These are phyloP conservation scores for Xanthoconium stramineum DNA, from an alignment of 768 basidiomycete species.

Conservation along the genomic window DNA sequence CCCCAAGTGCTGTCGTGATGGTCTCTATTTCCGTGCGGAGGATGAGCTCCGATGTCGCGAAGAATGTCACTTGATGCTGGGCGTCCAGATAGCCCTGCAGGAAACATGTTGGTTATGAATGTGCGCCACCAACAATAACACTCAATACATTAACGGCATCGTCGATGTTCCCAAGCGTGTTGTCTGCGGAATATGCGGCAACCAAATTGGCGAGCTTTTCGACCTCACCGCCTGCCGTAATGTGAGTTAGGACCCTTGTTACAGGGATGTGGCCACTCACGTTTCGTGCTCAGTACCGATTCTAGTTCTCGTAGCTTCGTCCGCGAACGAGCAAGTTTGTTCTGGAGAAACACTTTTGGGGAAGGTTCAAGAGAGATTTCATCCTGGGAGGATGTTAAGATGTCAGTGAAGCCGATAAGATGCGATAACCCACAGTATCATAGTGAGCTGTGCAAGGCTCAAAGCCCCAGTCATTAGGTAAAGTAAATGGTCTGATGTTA, in stretches of 20 bases:
- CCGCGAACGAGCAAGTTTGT: slow-evolving; percentile 60
- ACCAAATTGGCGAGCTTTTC: slow-evolving; percentile 49
- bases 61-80: slow-evolving; percentile 55
- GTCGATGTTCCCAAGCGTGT: slow-evolving; percentile 56
- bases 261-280: slow-evolving; percentile 38
- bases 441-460: slow-evolving; percentile 74
- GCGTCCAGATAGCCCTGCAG: slow-evolving; percentile 61
- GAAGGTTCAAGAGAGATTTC: slow-evolving; percentile 63
- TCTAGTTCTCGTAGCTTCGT: slow-evolving; percentile 61
- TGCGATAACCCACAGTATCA: slow-evolving; percentile 56
- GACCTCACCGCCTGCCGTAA: slow-evolving; percentile 48
- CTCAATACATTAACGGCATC: slow-evolving; percentile 22
- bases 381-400: slow-evolving; percentile 11
- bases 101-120: slow-evolving; percentile 2
- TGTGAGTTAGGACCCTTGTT: slow-evolving; percentile 6
- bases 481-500: slow-evolving; percentile 62
- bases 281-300: slow-evolving; percentile 56
- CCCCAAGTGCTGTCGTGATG: slow-evolving; percentile 59
- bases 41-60: slow-evolving; percentile 52
- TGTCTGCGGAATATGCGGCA: slow-evolving; percentile 40
- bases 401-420: not conserved
- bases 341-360: slow-evolving; percentile 79
- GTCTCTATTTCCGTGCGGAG: slow-evolving; percentile 64
- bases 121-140: not conserved
- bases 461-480: slow-evolving; percentile 67